Conservation (phyloP, 192 early-diverging fungal species). For the Borealophlyctis nickersoniae region DNA sequence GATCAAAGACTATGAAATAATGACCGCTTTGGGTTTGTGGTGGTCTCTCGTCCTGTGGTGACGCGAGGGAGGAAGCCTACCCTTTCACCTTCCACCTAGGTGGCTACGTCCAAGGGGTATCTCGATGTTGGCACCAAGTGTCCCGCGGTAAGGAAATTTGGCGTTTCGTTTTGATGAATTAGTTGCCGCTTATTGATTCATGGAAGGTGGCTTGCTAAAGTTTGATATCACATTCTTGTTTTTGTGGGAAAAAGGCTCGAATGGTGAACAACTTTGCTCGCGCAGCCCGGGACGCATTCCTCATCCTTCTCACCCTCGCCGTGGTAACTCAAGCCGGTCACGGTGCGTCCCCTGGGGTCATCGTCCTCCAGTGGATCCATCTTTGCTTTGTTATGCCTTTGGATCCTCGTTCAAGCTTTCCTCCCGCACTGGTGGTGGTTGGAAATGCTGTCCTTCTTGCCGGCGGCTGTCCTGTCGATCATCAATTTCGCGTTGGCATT, state of each 20-base stretch:
- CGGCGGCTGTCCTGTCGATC: constrained; percentile 7
- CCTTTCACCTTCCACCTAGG: no score
- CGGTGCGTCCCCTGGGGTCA: constrained; percentile 16
- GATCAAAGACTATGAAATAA: no score
- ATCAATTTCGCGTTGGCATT: constrained; percentile 23
- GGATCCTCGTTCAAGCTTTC: constrained; percentile 10
- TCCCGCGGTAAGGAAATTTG: constrained; percentile 7
- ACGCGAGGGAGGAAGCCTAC: no score
- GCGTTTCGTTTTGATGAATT: no score
- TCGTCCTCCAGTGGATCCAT: constrained; percentile 24
- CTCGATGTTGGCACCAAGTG: neutral
- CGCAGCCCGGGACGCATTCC: constrained; percentile 29
- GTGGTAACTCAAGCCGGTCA: constrained; percentile 23
- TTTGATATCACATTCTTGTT: neutral
- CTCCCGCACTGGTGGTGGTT: constrained; percentile 16
- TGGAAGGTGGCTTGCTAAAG: no score
- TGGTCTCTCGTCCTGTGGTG: no score
- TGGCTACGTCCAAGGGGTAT: neutral
- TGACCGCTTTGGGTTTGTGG: no score
- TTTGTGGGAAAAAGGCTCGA: neutral
- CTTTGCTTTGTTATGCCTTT: constrained; percentile 7
- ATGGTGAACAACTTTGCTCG: constrained; percentile 21
- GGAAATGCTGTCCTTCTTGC: constrained; percentile 16
- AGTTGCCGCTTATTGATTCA: no score
- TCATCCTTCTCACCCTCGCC: constrained; percentile 26